A percentile compares a stretch with the other conserved stretches of the same genome.
These are phyloP conservation scores for Aspergillus vadensis DNA, from an alignment of 2,329 filamentous ascomycete genomes.

Conservation along the genomic window DNA sequence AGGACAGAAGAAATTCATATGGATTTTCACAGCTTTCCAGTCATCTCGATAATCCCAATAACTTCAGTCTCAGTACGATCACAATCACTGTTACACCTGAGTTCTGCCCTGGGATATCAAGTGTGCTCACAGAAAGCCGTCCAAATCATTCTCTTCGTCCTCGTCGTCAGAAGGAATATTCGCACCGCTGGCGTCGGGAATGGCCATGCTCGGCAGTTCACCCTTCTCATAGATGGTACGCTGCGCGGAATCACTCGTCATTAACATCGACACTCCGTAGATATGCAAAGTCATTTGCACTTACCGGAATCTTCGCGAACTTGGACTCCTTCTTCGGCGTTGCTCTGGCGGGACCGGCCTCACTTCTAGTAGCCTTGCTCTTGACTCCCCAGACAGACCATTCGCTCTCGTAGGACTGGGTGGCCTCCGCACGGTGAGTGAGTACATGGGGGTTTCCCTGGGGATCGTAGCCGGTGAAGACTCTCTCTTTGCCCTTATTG, in stretches of 20 bases:
- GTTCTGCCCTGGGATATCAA: background rate
- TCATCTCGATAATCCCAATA: background rate
- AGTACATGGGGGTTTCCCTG: constrained; percentile 23
- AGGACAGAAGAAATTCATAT: too few relatives aligned
- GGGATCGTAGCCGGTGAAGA: constrained; percentile 25
- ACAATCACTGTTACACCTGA: background rate
- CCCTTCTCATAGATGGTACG: constrained; percentile 22
- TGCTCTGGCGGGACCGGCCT: background rate
- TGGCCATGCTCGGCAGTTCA: constrained; percentile 21
- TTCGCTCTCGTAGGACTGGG: constrained; percentile 11
- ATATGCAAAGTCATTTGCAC: background rate
- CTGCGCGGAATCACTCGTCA: constrained; percentile 19
- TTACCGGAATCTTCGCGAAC: constrained; percentile 29
- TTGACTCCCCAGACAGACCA: constrained; percentile 22
- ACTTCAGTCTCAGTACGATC: background rate
- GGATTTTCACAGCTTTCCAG: too few relatives aligned
- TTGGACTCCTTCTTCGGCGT: constrained; percentile 14
- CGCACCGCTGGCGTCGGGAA: constrained; percentile 20
- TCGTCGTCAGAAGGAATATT: constrained; percentile 27
- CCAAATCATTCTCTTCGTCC: constrained; percentile 22
- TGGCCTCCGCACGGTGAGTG: constrained; percentile 3
- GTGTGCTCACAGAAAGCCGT: constrained; percentile 23
- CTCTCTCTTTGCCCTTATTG: constrained; percentile 7
- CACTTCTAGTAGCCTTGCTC: background rate
- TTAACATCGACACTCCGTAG: background rate